Evolutionary conservation across 1,284 basidiomycete genomes (phyloP), one percentile per base, ranked within the genome.

Genomic region (Moesziomyces sp.): DNA sequence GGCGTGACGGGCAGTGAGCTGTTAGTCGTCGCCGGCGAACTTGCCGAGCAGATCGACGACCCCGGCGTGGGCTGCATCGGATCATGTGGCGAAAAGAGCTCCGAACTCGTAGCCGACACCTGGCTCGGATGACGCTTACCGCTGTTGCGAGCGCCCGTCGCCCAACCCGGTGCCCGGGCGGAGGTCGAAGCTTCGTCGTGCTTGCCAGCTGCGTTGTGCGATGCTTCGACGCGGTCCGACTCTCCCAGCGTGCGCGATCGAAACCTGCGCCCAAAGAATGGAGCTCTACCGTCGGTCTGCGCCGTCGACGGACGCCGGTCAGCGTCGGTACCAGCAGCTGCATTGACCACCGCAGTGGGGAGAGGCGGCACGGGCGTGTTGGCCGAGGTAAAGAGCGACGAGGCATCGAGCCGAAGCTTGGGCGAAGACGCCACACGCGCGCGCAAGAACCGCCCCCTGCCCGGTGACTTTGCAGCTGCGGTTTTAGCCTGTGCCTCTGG

Each of bases 201-300:
- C 38, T 47, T 51, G 40, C 5, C 38, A n/a, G 40, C 45, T 23
- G 66, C 52, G 6, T 51, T 28, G n/a, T 61, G 49, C 43, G 51
- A 9, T 5, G 61, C 40, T 11, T 54, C 58, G 18, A n/a, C 28
- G 8, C 54, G 54, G 18, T 78, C 76, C 11, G 70, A 58, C 35
- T 76, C 70, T 30, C 76, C 73, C 4, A 78, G 24, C 19, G 76
- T 78, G 23, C 68, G 64, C 13, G 76, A 77, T 9, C 76, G 60
- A 44, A 77, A 73, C 16, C 76, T 58, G 26, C 76, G 61, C 8
- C 62, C 69, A 46, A 72, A 72, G 55, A 66, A 64, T 0, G 62
- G 63, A 1, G 52, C 60, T 1, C 67, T 43, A 1, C 72, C 72
- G 43, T 74, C 66, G 43, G 46, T 61, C 30, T 74, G 72, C 3